Evolutionary conservation across 352 stramenopile genomes (phyloP).

Genomic region (Globisporangium barbulae): DNA sequence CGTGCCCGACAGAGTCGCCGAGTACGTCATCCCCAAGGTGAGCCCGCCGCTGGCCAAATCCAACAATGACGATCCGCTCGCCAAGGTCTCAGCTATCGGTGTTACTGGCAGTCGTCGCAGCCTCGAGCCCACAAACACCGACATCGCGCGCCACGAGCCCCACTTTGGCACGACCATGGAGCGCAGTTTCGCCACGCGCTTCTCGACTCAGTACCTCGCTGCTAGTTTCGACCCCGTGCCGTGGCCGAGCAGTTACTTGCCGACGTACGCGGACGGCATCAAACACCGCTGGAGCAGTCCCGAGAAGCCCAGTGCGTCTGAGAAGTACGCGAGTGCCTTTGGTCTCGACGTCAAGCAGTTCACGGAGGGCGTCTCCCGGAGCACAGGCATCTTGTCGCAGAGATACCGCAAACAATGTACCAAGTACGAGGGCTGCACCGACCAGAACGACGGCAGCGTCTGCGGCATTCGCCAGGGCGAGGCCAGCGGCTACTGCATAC

Average conservation of each 20-base stretch:
- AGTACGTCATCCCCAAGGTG: neutral
- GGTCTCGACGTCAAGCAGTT: conserved; percentile 29
- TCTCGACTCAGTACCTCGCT: neutral
- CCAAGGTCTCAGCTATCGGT: neutral
- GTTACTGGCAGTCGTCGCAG: neutral
- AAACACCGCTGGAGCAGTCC: conserved; percentile 14
- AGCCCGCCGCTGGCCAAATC: neutral
- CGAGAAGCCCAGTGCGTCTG: conserved; percentile 25
- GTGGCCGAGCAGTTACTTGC: conserved; percentile 25
- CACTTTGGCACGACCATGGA: neutral
- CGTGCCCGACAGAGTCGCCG: neutral
- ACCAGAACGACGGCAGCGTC: neutral
- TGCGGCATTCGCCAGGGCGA: conserved; percentile 9
- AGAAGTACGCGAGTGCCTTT: conserved; percentile 47
- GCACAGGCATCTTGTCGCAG: conserved; percentile 35
- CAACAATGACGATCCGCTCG: neutral
- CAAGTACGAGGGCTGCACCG: conserved; percentile 18
- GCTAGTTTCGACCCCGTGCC: conserved; percentile 27
- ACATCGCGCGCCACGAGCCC: conserved; percentile 4
- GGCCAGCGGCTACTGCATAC: conserved; percentile 11
- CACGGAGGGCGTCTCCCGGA: conserved; percentile 36
- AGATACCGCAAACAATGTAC: conserved; percentile 16
- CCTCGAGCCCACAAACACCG: conserved; percentile 3
- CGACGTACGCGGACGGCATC: conserved; percentile 15
- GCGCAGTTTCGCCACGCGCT: neutral